Evolutionary conservation across 2,329 filamentous ascomycete genomes (phyloP).

Genomic region (Calonectria montana): DNA sequence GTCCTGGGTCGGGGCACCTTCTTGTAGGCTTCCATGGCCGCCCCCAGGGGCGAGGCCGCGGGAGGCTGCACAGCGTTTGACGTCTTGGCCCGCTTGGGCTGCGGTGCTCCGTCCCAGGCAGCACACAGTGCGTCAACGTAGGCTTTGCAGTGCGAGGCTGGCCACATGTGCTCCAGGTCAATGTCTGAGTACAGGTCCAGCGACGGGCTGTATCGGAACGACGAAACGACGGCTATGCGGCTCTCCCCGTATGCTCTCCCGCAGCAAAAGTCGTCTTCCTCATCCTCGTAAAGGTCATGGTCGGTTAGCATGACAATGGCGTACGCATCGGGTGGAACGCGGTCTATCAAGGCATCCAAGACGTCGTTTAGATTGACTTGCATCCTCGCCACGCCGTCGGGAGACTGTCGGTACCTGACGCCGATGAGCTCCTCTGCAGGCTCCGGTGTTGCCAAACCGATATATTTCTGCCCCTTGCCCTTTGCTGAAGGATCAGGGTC

Average conservation of each 20-base stretch:
- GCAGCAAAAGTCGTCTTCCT: conserved; percentile 75
- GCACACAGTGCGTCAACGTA: conserved; percentile 58
- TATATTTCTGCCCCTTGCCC: conserved; percentile 41
- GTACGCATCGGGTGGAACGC: conserved; percentile 69
- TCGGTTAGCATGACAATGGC: conserved; percentile 67
- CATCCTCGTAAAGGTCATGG: conserved; percentile 74
- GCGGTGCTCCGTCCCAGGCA: neutral
- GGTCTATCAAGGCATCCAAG: conserved; percentile 64
- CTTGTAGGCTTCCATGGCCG: conserved; percentile 47
- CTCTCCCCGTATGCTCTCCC: conserved; percentile 74
- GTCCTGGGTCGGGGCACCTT: conserved; percentile 35
- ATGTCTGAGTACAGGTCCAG: conserved; percentile 54
- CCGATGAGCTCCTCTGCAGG: conserved; percentile 52
- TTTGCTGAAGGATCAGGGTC: conserved; percentile 38
- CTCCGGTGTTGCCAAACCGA: conserved; percentile 57
- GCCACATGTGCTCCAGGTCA: conserved; percentile 70
- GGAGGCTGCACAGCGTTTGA: neutral
- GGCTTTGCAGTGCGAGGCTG: conserved; percentile 67
- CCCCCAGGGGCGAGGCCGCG: conserved; percentile 43
- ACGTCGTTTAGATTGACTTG: conserved; percentile 73
- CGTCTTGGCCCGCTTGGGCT: neutral
- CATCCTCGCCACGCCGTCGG: conserved; percentile 57
- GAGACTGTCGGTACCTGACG: conserved; percentile 62
- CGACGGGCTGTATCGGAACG: conserved; percentile 69
- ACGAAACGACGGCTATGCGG: conserved; percentile 70